Evolutionary conservation across 176 grass and related monocot species (phyloP).

Genomic region (Eleusine coracana): DNA sequence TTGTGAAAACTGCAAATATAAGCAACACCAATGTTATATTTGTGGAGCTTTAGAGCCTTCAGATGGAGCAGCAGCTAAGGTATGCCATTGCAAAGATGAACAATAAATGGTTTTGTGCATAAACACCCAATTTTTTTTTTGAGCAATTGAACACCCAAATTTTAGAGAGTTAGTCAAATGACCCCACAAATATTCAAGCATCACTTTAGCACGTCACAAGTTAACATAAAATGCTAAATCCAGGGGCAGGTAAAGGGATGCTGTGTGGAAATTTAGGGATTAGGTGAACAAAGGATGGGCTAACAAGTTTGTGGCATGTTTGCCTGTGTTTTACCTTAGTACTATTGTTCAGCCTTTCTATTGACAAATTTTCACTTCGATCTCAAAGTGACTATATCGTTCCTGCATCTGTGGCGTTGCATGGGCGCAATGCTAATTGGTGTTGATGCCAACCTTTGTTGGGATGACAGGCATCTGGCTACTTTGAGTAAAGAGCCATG

Average conservation of each 20-base stretch:
- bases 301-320: background rate
- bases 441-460: background rate
- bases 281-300: background rate
- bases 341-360: background rate
- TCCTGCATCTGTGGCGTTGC: background rate
- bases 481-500: background rate
- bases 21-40: conserved; percentile 90
- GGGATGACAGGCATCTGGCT: background rate
- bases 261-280: background rate
- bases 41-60: conserved; percentile 82
- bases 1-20: conserved; percentile 82
- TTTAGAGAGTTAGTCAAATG: background rate
- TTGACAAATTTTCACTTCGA: background rate
- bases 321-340: background rate
- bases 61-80: conserved; percentile 70
- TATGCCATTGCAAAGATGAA: conserved; percentile 40
- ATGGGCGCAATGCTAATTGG: background rate
- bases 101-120: background rate
- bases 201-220: background rate
- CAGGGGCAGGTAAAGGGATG: background rate
- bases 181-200: background rate
- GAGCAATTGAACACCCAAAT: background rate
- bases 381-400: background rate
- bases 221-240: background rate
- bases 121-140: background rate